Base-by-base conservation (phyloP, 768 basidiomycete species). In the Russula sp. region DNA sequence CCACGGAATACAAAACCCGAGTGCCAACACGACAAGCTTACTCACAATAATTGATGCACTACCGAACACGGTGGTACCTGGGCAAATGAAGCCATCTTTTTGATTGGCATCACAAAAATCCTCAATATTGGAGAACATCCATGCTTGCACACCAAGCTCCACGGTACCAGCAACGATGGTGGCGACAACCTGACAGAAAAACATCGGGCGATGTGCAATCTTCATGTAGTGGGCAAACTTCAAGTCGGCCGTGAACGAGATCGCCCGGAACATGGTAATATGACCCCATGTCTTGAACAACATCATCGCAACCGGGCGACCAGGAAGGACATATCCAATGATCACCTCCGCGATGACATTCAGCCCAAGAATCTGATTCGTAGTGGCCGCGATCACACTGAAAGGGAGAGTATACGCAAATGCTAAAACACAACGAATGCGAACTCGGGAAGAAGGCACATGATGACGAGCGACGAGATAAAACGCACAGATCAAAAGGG, bases 201-300 rank as follows among this genome's bases (percentile, higher is more conserved):
- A 94, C 84, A 91, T 90, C 49, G 80, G 69, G 7, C 84, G 80
- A 3, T 88, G 90, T 4, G 88, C 86, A 56, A 92, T 80, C 75
- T 89, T 89, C 84, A 85, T 87, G 69, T 78, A 78, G 58, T 74
- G 89, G 10, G 86, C 89, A 54, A 90, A 84, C 74, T 93, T 92
- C 72, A 92, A 85, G 75, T 92, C 88, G 10, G 82, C 79, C 1
- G 86, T 82, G 76, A 92, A 92, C 46, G 75, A 76, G 49, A 91
- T 72, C 1, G 89, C 88, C 74, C 87, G 85, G 1, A 79, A 78
- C 81, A 85, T 84, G 55, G 83, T 85, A 61, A 87, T 85, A 69
- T 89, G 89, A 34, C 90, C 88, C 80, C 80, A 90, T 0, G 87
- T 88, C 82, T 90, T 92, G 81, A 91, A 91, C 78, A 92, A 77